These are phyloP conservation scores for Pelomyxa schiedti DNA, from an alignment of 78 protist species.

Conservation along the genomic window DNA sequence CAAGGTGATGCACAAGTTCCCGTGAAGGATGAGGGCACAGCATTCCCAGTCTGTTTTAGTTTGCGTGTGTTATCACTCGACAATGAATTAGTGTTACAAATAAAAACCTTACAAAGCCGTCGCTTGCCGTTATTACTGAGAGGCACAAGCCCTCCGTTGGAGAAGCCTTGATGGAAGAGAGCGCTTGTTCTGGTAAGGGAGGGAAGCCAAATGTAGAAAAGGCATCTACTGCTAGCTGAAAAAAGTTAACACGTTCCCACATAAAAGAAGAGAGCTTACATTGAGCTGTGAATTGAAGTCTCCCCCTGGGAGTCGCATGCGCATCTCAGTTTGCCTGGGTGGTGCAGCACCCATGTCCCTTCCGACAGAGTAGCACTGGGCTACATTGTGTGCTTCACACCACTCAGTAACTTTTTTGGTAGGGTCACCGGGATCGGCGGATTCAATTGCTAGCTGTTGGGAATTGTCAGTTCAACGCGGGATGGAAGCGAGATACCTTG, in stretches of 20 bases:
- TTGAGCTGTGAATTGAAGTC: background rate
- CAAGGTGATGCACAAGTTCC: slow-evolving; percentile 13
- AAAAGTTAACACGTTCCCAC: too few species aligned
- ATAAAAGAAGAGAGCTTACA: too few species aligned
- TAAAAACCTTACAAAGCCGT: slow-evolving; percentile 59
- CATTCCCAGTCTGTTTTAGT: too few species aligned
- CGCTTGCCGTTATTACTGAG: slow-evolving; percentile 41
- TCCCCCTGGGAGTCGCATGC: slow-evolving; percentile 7
- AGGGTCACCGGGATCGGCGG: slow-evolving; percentile 51
- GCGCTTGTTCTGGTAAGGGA: slow-evolving; percentile 31
- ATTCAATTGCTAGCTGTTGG: slow-evolving; percentile 47
- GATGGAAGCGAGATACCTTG: slow-evolving; percentile 2
- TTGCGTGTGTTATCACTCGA: too few species aligned
- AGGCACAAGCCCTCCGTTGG: slow-evolving; percentile 22
- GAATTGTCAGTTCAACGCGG: too few species aligned
- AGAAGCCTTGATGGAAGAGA: slow-evolving; percentile 8
- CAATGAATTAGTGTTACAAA: too few species aligned
- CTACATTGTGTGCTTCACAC: slow-evolving; percentile 45
- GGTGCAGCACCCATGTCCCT: slow-evolving; percentile 67
- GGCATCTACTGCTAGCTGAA: too few species aligned
- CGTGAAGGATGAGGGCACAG: slow-evolving; percentile 42
- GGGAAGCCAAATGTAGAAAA: slow-evolving; percentile 52
- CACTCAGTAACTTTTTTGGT: slow-evolving; percentile 39
- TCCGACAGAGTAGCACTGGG: slow-evolving; percentile 37
- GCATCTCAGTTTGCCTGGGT: slow-evolving; percentile 59